Conservation (phyloP, 177 flowering plant species). For the Vitis hybrid region DNA sequence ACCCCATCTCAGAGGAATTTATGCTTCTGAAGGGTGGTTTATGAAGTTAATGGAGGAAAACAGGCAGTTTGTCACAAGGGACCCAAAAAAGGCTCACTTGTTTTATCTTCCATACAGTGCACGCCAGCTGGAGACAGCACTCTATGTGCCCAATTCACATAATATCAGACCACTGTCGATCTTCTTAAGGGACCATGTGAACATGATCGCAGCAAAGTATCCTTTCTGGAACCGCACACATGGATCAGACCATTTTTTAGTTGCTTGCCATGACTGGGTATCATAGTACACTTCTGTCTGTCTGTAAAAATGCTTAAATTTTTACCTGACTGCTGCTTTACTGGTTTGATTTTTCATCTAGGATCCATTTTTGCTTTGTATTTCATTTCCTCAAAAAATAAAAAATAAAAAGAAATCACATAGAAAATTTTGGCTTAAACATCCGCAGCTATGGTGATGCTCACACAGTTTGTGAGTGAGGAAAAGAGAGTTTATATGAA, state of each 20-base stretch:
- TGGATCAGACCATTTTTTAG: slow-evolving; percentile 88
- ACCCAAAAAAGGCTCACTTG: slow-evolving; percentile 87
- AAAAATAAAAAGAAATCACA: too few relatives aligned
- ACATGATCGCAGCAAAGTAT: slow-evolving; percentile 72
- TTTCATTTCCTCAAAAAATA: too few relatives aligned
- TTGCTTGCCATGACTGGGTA: slow-evolving; percentile 99
- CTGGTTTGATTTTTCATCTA: too few relatives aligned
- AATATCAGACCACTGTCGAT: slow-evolving; percentile 61
- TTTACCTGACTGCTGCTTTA: background rate
- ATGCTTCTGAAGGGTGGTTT: slow-evolving; percentile 99
- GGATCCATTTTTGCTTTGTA: too few relatives aligned
- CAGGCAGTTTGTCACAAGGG: slow-evolving; percentile 69
- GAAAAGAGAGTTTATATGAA: too few relatives aligned
- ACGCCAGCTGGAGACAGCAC: slow-evolving; percentile 65
- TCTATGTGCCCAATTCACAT: slow-evolving; percentile 78
- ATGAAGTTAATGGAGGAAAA: slow-evolving; percentile 80
- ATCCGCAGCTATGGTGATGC: too few relatives aligned
- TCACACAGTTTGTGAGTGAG: too few relatives aligned
- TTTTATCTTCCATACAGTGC: slow-evolving; percentile 91
- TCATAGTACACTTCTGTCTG: slow-evolving; percentile 3
- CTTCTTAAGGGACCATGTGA: slow-evolving; percentile 69
- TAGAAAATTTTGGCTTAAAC: too few relatives aligned
- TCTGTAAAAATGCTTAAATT: slow-evolving; percentile 4
- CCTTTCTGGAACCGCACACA: slow-evolving; percentile 93
- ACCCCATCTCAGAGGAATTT: slow-evolving; percentile 83